A percentile compares a stretch with the other conserved stretches of the same genome.
phyloP scores from a whole-genome alignment of 768 basidiomycete genomes.

The Paxillus involutus region DNA sequence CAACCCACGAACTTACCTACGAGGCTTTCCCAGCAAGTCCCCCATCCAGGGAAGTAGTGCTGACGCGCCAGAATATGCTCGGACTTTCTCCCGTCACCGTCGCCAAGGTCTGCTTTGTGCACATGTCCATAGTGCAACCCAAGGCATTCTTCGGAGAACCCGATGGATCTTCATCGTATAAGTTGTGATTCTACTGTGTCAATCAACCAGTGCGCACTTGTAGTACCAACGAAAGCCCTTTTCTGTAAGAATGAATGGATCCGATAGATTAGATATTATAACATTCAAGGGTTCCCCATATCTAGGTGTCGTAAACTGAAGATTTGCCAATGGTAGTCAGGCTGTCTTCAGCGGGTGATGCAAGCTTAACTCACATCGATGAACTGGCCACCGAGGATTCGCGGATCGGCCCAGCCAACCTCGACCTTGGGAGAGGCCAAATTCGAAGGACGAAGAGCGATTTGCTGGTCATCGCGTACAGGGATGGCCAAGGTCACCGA shows the following conservation, averaged over 20 bases:
- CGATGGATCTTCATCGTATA: conserved; percentile 58
- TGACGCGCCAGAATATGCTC: conserved; percentile 79
- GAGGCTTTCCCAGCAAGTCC: conserved; percentile 88
- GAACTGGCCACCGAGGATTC: conserved; percentile 68
- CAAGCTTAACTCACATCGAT: conserved; percentile 60
- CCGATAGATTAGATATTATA: conserved; percentile 76
- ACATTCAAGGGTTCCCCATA: conserved; percentile 84
- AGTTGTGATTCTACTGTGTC: background rate
- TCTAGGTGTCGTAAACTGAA: conserved; percentile 61
- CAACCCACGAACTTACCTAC: conserved; percentile 41
- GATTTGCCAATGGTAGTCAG: background rate
- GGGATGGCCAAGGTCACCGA: conserved; percentile 15
- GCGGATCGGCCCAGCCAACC: conserved; percentile 63
- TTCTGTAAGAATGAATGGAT: conserved; percentile 79
- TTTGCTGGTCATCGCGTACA: conserved; percentile 15
- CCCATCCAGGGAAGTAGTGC: conserved; percentile 74
- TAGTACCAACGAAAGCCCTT: conserved; percentile 67
- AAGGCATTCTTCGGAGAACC: conserved; percentile 80
- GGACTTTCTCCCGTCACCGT: conserved; percentile 68
- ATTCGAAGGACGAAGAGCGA: conserved; percentile 1
- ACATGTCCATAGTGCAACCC: conserved; percentile 74
- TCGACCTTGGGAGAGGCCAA: conserved; percentile 22
- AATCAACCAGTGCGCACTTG: conserved; percentile 41
- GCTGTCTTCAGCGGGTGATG: background rate
- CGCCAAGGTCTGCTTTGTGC: conserved; percentile 81